Conservation (phyloP, 2,329 filamentous ascomycete genomes). For the Pestalotiopsis sp. region DNA sequence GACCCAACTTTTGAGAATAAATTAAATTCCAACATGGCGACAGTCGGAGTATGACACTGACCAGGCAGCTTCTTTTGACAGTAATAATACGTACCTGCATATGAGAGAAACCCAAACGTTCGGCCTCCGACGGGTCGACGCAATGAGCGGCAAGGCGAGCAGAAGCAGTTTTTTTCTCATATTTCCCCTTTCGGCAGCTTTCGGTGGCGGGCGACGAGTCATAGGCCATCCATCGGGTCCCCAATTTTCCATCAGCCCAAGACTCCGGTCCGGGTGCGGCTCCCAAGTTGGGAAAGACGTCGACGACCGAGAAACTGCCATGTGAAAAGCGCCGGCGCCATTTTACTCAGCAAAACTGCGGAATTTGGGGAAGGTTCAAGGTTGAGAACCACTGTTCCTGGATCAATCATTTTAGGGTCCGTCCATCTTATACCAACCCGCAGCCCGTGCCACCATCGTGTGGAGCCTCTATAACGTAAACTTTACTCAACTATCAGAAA, state of each 20-base stretch:
- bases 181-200: neutral
- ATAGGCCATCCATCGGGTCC: neutral
- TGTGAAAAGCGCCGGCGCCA: neutral
- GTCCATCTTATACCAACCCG: conserved; percentile 1
- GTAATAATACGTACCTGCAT: no score
- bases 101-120: no score
- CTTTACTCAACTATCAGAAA: conserved; percentile 2
- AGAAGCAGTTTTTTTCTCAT: neutral
- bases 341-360: neutral
- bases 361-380: neutral
- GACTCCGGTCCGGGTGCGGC: neutral
- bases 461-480: conserved; percentile 10
- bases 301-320: neutral
- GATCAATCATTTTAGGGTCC: neutral
- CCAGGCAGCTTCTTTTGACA: no score
- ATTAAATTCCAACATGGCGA: neutral
- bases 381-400: neutral
- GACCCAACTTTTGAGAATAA: neutral
- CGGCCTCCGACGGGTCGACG: neutral
- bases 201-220: neutral
- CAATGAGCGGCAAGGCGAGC: neutral
- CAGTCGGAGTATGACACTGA: neutral
- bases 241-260: neutral
- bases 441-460: neutral
- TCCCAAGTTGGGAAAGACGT: neutral